Base-by-base conservation (phyloP, 345 rosid species). In the Salix koriyanagi region DNA sequence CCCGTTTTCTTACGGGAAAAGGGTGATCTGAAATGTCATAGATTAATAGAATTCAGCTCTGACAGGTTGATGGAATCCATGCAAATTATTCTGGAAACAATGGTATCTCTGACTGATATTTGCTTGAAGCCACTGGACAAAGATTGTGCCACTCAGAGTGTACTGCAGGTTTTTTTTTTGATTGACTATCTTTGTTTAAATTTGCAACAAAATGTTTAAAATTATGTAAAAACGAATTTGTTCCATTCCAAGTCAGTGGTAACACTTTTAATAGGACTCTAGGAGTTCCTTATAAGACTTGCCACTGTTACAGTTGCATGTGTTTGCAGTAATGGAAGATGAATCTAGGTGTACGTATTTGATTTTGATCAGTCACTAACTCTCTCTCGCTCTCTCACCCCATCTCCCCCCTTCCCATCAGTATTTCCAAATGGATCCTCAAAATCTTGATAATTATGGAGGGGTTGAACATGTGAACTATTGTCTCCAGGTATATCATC, bases 51-150 rank as follows among this genome's bases (percentile, higher is more conserved):
- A 56, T 52, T 73, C 50, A 61, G 69, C 62, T 65, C 73, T 83
- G 65, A 84, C 88, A 96, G 99, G 86, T 93, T 77, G 99, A 96
- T 84, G 94, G 87, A 76, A 83, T 96, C 60, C 89, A 84, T 12
- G 94, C 91, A 73, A 91, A 93, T 85, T 89, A 86, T 87, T 91
- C 91, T 73, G 98, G 98, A 70, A 70, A 84, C 91, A 60, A 84
- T 85, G 90, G 65, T 96, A 84, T 88, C 99, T 52, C 85, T 96
- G 85, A 85, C 90, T 67, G 97, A 96, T 81, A 96, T 96, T 74
- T 96, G 98, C 85, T 78, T 91, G 97, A 96, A 96, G 85, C 99
- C 98, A n/a, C 85, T 96, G 70, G 97, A 87, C 74, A 88, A 90
- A 77, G 96, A 93, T 83, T 96, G 99, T 84, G 97, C 98, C 73